A percentile compares a stretch with the other conserved stretches of the same genome.
These are phyloP conservation scores for Podosphaera xanthii DNA, from an alignment of 2,329 filamentous ascomycete species.

Conservation along the genomic window DNA sequence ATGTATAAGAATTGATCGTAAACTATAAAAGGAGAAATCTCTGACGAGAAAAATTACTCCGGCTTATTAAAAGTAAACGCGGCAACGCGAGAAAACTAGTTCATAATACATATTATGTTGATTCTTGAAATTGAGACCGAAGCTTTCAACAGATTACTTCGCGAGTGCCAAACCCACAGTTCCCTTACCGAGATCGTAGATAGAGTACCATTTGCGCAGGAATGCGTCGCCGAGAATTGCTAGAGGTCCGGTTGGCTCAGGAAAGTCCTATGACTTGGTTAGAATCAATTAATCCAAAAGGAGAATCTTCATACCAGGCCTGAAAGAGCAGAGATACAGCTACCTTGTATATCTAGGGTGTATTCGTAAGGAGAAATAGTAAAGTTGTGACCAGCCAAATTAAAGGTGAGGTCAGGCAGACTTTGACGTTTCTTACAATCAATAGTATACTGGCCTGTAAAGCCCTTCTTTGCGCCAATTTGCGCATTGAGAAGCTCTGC, in stretches of 20 bases:
- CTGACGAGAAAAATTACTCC: too few species aligned
- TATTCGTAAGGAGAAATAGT: conserved; percentile 76
- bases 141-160: conserved; percentile 21
- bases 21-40: too few species aligned
- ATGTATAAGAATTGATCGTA: too few species aligned
- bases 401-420: conserved; percentile 83
- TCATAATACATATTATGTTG: too few species aligned
- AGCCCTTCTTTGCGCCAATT: conserved; percentile 95
- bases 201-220: conserved; percentile 74
- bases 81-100: too few species aligned
- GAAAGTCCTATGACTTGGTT: conserved; percentile 51
- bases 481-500: conserved; percentile 94
- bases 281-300: conserved; percentile 32
- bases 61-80: too few species aligned
- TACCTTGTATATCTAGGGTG: conserved; percentile 83
- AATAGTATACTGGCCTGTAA: conserved; percentile 86
- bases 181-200: conserved; percentile 82
- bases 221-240: conserved; percentile 84
- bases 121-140: too few species aligned
- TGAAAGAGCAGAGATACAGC: conserved; percentile 94
- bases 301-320: conserved; percentile 39
- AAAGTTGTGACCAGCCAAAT: conserved; percentile 78
- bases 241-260: conserved; percentile 69
- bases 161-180: conserved; percentile 76
- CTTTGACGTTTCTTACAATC: conserved; percentile 66